Evolutionary conservation across 208 protist species (phyloP), one percentile per base, ranked within the genome.

Genomic region (Leishmania guyanensis): DNA sequence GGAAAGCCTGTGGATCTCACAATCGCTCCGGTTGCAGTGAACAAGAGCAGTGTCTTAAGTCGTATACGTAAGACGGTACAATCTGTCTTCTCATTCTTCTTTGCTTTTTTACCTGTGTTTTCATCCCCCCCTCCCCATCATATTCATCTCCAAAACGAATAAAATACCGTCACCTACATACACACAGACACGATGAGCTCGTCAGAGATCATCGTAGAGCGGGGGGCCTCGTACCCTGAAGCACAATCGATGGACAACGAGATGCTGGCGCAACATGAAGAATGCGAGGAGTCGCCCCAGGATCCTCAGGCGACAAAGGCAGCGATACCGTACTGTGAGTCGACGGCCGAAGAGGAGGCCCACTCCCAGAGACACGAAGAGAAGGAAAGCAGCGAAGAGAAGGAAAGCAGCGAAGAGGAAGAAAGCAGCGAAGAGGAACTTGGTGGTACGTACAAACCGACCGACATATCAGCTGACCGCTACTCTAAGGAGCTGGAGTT

Each of bases 181-280:
- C 29, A 76, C 16, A 58, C n/a, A 29, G 16, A 1, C 29, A 39
- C 64, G 2, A 86, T 79, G 78, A 79, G 66, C 65, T 71, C 53
- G 2, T 39, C 22, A 17, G 78, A 69, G 0, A 56, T 69, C 10
- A 82, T 82, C 54, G 51, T 77, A 39, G 70, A 82, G 78, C 73
- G 64, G 33, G 33, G 68, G 10, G 66, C 78, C 39, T 77, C 66
- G 16, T 71, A 56, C 29, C 60, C 74, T 33, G 70, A 76, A 48
- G 36, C 50, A 53, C 72, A 60, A 5, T 48, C 56, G 2, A 66
- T 54, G 72, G 12, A 22, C 36, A 26, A 17, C 14, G 62, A 56
- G 70, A 26, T 20, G n/a, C 56, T 2, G 51, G 46, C 2, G 62
- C 33, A 58, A 5, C 56, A 77, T 39, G 36, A 39, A 60, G 69